Percentiles rank a stretch among this genome's conserved stretches.
Conservation (phyloP, 176 grass and related monocot species). For the Areca catechu region DNA sequence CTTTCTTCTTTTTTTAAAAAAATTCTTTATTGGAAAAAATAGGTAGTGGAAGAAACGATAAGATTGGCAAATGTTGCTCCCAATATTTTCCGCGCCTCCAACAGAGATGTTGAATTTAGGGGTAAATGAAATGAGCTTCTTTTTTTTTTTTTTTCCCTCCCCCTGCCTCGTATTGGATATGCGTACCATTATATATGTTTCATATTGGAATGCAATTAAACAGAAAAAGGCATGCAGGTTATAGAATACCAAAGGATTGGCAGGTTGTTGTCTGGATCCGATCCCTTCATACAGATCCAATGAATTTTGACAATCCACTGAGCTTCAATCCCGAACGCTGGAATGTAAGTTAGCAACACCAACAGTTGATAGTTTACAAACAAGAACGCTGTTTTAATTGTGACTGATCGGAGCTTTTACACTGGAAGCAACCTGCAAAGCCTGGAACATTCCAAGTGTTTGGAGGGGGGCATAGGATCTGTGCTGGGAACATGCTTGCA, state of each 20-base stretch:
- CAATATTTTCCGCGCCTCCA: not conserved
- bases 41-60: constrained; percentile 26
- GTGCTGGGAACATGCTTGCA: constrained; percentile 23
- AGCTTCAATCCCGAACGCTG: constrained; percentile 36
- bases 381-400: no score
- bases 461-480: constrained; percentile 10
- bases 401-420: no score
- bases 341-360: constrained; percentile 14
- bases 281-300: constrained; percentile 23
- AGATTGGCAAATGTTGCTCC: constrained; percentile 7
- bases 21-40: no score
- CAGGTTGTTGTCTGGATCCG: constrained; percentile 31
- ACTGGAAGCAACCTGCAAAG: constrained; percentile 3
- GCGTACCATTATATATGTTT: no score
- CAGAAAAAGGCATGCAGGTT: constrained; percentile 5
- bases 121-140: not conserved
- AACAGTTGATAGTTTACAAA: no score
- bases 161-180: no score
- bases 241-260: constrained; percentile 34
- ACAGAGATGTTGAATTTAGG: constrained; percentile 22
- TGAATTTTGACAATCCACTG: constrained; percentile 25
- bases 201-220: no score
- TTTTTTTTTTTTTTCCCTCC: no score
- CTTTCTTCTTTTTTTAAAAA: no score
- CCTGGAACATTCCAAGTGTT: constrained; percentile 19